A percentile compares a stretch with the other conserved stretches of the same genome.
phyloP scores from a whole-genome alignment of 106 monocot species.

The Cymbidium sinense region DNA sequence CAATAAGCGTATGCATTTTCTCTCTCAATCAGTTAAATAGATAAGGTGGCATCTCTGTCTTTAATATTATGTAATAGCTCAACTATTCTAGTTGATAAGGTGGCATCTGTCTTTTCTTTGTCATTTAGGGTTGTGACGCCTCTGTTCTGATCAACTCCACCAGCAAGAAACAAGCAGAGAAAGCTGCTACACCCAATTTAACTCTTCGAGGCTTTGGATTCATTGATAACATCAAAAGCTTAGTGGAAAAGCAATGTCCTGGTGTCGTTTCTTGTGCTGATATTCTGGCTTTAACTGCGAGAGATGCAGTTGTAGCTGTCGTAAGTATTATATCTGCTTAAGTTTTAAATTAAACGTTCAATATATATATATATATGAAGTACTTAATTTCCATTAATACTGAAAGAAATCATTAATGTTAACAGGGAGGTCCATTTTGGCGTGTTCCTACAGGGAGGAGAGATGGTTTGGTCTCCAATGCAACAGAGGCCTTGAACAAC shows the following conservation, averaged over 20 bases:
- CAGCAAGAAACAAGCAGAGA: constrained; percentile 35
- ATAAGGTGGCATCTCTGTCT: too few species aligned
- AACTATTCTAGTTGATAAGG: too few species aligned
- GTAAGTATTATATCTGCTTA: constrained; percentile 6
- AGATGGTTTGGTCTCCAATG: constrained; percentile 33
- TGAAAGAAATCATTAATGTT: background rate
- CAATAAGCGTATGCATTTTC: too few species aligned
- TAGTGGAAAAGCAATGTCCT: constrained; percentile 43
- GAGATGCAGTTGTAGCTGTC: constrained; percentile 41
- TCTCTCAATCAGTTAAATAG: too few species aligned
- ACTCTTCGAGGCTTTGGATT: constrained; percentile 49
- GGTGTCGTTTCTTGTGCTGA: constrained; percentile 62
- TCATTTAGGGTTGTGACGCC: constrained; percentile 48
- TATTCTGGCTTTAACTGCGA: constrained; percentile 36
- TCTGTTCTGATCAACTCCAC: constrained; percentile 55
- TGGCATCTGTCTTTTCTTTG: too few species aligned
- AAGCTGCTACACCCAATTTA: constrained; percentile 30
- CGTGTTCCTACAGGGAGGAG: constrained; percentile 41
- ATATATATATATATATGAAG: background rate
- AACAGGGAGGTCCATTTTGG: constrained; percentile 40
- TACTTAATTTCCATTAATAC: background rate
- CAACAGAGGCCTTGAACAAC: constrained; percentile 21
- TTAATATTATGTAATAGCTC: too few species aligned
- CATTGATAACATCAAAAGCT: constrained; percentile 37
- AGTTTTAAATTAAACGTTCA: too few species aligned